Percentiles rank a stretch among this genome's conserved stretches.
Evolutionary conservation across 1,139 yeast species (phyloP).

Genomic region (Kluyveromyces sp.): DNA sequence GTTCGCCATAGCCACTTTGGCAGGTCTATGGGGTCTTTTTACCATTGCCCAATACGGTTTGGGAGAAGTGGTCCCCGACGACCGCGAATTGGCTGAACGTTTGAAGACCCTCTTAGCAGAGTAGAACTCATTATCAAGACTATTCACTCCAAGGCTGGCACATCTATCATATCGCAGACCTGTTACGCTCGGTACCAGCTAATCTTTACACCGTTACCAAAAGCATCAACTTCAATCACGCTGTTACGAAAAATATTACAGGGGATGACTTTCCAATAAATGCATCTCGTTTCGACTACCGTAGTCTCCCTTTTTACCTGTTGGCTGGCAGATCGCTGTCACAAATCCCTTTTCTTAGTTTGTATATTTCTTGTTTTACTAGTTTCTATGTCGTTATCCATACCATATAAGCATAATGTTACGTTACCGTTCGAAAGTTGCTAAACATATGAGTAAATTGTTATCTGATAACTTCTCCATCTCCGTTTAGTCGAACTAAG

Average conservation of each 20-base stretch:
- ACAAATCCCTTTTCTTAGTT: neutral
- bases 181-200: too few relatives aligned
- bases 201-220: too few relatives aligned
- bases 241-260: neutral
- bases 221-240: too few relatives aligned
- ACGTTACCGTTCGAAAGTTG: neutral
- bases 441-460: too few relatives aligned
- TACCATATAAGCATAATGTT: neutral
- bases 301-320: neutral
- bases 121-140: neutral
- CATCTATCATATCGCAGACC: too few relatives aligned
- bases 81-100: conserved; percentile 26
- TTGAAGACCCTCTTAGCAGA: conserved; percentile 15
- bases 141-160: too few relatives aligned
- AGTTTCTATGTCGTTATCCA: neutral
- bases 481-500: too few relatives aligned
- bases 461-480: too few relatives aligned
- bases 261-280: neutral
- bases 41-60: conserved; percentile 56
- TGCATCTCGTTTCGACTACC: neutral
- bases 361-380: neutral
- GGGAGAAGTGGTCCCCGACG: conserved; percentile 48
- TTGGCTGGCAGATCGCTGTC: neutral
- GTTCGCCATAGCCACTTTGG: conserved; percentile 46
- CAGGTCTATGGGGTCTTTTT: conserved; percentile 51